phyloP scores from a whole-genome alignment of 495 filamentous ascomycete genomes.

The Elaphomyces granulatus region DNA sequence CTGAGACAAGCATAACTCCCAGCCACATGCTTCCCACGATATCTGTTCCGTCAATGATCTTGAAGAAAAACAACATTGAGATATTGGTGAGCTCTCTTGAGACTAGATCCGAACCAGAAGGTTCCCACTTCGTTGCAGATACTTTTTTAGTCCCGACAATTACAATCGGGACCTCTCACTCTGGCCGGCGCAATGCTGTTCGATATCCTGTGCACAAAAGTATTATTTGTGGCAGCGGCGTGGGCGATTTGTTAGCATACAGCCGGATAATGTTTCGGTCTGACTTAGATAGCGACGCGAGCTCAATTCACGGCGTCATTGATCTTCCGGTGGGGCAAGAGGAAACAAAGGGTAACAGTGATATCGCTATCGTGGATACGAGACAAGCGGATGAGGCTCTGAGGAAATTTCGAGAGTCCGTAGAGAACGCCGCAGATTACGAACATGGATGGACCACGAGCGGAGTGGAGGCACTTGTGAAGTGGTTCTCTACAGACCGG shows the following conservation, averaged over 20 bases:
- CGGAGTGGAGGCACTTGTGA: conserved; percentile 45
- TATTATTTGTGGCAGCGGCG: conserved; percentile 57
- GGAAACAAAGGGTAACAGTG: conserved; percentile 8
- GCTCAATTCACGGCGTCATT: conserved; percentile 40
- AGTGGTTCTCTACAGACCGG: conserved; percentile 47
- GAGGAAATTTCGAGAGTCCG: conserved; percentile 47
- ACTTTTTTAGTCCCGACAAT: conserved; percentile 58
- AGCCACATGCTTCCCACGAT: conserved; percentile 40
- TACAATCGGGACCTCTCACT: conserved; percentile 46
- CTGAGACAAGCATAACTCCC: conserved; percentile 27
- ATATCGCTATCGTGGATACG: conserved; percentile 40
- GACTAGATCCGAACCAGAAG: conserved; percentile 21
- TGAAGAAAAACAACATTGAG: conserved; percentile 59
- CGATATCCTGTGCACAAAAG: conserved; percentile 77
- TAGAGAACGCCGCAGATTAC: conserved; percentile 52
- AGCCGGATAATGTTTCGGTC: conserved; percentile 28
- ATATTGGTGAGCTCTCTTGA: conserved; percentile 53
- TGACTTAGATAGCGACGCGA: conserved; percentile 20
- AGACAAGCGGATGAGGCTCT: conserved; percentile 43
- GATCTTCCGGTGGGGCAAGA: conserved; percentile 31
- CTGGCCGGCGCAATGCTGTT: conserved; percentile 45
- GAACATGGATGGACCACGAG: conserved; percentile 61
- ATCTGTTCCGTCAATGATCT: conserved; percentile 48
- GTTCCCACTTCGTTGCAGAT: conserved; percentile 37
- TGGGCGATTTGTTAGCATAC: conserved; percentile 38